phyloP scores from a whole-genome alignment of 2,329 filamentous ascomycete species.

The Magnaporthiopsis incrustans region DNA sequence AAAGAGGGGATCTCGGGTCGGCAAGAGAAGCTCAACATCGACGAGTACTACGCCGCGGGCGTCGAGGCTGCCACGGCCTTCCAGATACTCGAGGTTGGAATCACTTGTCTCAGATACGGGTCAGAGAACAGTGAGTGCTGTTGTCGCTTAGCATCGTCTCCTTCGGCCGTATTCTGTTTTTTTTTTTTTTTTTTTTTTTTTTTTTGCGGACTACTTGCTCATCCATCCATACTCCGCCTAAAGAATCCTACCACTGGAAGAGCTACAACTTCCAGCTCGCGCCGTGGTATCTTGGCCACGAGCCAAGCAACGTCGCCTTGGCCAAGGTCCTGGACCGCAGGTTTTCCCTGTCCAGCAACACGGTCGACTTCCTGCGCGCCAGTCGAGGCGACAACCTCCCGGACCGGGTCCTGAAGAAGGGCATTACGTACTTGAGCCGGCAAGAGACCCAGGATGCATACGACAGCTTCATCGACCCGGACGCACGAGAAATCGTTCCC shows the following conservation, averaged over 20 bases:
- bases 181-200: too few species aligned
- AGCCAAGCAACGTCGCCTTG: slow-evolving; percentile 11
- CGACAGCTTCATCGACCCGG: slow-evolving; percentile 9
- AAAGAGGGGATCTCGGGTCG: slow-evolving; percentile 8
- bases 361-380: slow-evolving; percentile 21
- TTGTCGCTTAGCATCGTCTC: not conserved
- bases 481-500: slow-evolving; percentile 14
- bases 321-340: slow-evolving; percentile 18
- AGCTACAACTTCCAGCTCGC: slow-evolving; percentile 25
- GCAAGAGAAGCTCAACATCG: slow-evolving; percentile 5
- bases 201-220: not conserved
- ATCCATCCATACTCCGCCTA: not conserved
- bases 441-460: slow-evolving; percentile 14
- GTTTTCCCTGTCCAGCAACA: slow-evolving; percentile 19
- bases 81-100: slow-evolving; percentile 27
- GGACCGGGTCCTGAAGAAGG: slow-evolving; percentile 10
- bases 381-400: slow-evolving; percentile 1
- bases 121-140: slow-evolving; percentile 8
- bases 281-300: slow-evolving; percentile 18
- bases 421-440: slow-evolving; percentile 24
- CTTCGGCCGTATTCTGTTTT: not conserved
- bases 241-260: slow-evolving; percentile 14
- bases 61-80: slow-evolving; percentile 22
- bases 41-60: slow-evolving; percentile 20
- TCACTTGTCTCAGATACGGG: slow-evolving; percentile 22